Evolutionary conservation across 2,329 filamentous ascomycete genomes (phyloP), one percentile per base, ranked within the genome.

Genomic region (Pezicula radicicola): DNA sequence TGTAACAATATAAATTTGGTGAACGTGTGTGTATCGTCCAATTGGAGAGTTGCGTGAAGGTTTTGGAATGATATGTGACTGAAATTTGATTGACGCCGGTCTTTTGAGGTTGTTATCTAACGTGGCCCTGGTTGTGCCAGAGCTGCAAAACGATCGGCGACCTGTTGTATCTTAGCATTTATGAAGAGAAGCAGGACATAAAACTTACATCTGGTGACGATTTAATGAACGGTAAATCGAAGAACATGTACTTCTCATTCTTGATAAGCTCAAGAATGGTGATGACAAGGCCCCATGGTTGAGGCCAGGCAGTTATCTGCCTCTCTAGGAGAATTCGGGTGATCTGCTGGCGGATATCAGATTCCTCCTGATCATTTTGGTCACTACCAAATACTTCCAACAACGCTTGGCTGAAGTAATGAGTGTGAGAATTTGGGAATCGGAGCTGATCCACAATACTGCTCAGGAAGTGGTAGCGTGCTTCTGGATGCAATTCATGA

Each of bases 251-350:
- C 66, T 85, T 89, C 49, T 89, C 86, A 68, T 96, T 97, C 77
- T 96, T 95, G 60, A 96, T 78, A 52, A 99, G 80, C 74, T 97
- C 94, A 57, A 94, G 75, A 55, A 96, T 80, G 35, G 91, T 93
- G 56, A 92, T 86, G 67, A 97, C 86, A 41, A 99, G 75, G 12
- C 95, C 95, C 93, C 93, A 97, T 16, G 95, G 93, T 68, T 97
- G 93, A 48, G 93, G 93, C 73, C 92, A 91, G 68, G 90, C 91
- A 19, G 91, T 88, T 54, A 95, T 83, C 44, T 97, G 76, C 46
- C 94, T 84, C 76, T 99, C 94, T 36, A 97, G 77, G 43, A 99
- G 75, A 21, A 97, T 85, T 44, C 93, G 84, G 48, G 91, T 90
- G 53, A 99, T 93, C 68, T 95, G 90, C 72, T 97, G 88, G 35